Evolutionary conservation across 1,139 yeast genomes (phyloP), one percentile per base, ranked within the genome.

Genomic region (Arxiozyma slooffiae): DNA sequence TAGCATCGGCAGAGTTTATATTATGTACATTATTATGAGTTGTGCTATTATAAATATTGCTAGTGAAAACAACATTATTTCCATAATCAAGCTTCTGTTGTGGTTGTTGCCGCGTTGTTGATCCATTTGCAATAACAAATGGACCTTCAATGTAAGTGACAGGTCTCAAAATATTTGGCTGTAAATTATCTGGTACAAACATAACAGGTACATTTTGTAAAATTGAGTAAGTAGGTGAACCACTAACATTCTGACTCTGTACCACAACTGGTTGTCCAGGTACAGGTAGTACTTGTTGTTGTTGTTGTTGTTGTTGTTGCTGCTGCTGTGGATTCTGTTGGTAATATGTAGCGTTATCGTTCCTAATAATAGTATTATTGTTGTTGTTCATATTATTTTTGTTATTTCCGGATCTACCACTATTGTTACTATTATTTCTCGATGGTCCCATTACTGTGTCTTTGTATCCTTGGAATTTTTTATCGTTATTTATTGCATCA

Each of bases 401-500:
- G 24, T 39, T 20, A 22, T 14, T 39, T 2, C 17, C 24, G 4
- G n/a, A 20, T n/a, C n/a, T 39, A 24, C 26, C n/a, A 45, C 6
- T 45, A 24, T 4, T 18, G 20, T 26, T 20, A 45, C n/a, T 26
- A 20, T 45, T 38, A 38, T 24, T 26, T 26, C 41, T 38, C 11
- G 42, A 8, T 4, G 36, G 18, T 6, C 20, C 26, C 14, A 23
- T 38, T 24, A 38, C 38, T n/a, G 24, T 38, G 39, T 26, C 30
- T 18, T 38, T 45, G 20, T 24, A 26, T 21, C 38, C 26, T 20
- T 26, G 37, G 38, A 26, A 40, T 26, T 38, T 18, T 20, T 39
- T 40, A 26, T 45, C 48, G 3, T 38, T 39, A 9, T 20, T 18
- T n/a, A 45, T 26, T 14, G 42, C 44, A 22, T 56, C 60, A 6